Evolutionary conservation across 2,329 filamentous ascomycete genomes (phyloP), one percentile per base, ranked within the genome.

Genomic region (Periconia sp.): DNA sequence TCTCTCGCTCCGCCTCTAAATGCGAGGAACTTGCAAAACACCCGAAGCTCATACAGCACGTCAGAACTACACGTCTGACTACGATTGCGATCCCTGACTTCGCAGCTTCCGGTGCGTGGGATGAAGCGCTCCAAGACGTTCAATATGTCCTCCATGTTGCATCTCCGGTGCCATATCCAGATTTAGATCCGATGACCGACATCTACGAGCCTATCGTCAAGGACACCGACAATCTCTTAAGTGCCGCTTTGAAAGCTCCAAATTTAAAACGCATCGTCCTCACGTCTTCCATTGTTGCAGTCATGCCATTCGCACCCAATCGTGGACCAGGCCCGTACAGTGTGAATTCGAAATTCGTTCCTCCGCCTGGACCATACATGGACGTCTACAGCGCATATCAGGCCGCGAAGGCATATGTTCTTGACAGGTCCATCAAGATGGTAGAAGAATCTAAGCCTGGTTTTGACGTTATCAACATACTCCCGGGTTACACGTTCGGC

Each of bases 141-240:
- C 18, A 11, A 5, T 21, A 23, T 12, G 17, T 43, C 18, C 36
- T 43, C n/a, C 40, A 43, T 29, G 16, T 32, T 9, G 40, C 40
- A 4, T 43, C 33, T 4, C 17, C 33, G 4, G 5, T 42, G 3
- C 39, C 21, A 4, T 42, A 12, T 3, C 39, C 39, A 4, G 4
- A 5, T 12, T 17, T 42, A 5, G 31, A 42, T 23, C 39, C 39
- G 13, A 12, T 9, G 31, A 26, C 5, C 11, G 39, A 36, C 15
- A 36, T 42, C 23, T 42, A 42, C 39, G 13, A 29, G 16, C 37
- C 37, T n/a, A 25, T 5, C 18, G 28, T 33, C 9, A n/a, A 12
- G 4, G 29, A 5, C 15, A 9, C 4, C 10, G 37, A 40, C 19
- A 22, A 17, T 17, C 22, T 40, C 7, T 23, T 40, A n/a, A 19